A percentile compares a stretch with the other conserved stretches of the same genome.
Conservation (phyloP, 306 rosid genomes). For the Pterocarpus santalinus region DNA sequence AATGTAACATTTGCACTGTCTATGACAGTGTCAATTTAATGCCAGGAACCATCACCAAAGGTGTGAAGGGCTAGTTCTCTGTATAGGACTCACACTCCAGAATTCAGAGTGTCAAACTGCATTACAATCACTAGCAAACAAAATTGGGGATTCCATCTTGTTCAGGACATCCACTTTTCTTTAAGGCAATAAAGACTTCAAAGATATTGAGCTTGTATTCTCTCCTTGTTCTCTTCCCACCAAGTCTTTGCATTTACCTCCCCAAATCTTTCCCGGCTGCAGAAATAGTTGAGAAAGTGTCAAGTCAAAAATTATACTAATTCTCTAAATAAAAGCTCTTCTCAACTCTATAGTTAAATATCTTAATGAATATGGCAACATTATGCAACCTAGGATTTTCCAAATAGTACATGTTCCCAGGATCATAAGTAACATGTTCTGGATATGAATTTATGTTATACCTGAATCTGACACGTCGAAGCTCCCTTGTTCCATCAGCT, state of each 20-base stretch:
- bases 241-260: slow-evolving; percentile 78
- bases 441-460: slow-evolving; percentile 39
- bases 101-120: slow-evolving; percentile 10
- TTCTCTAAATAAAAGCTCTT: background rate
- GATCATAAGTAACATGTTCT: background rate
- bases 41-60: slow-evolving; percentile 33
- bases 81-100: slow-evolving; percentile 39
- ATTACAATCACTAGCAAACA: slow-evolving; percentile 39
- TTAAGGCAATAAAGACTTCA: slow-evolving; percentile 48
- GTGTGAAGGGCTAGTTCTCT: slow-evolving; percentile 37
- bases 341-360: too few relatives aligned
- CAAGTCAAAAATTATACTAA: slow-evolving; percentile 12
- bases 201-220: slow-evolving; percentile 85
- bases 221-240: slow-evolving; percentile 94
- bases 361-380: background rate
- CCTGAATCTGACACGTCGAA: slow-evolving; percentile 96
- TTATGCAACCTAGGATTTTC: slow-evolving; percentile 5
- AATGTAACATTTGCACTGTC: slow-evolving; percentile 11
- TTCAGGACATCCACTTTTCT: slow-evolving; percentile 29
- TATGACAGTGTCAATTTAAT: slow-evolving; percentile 34
- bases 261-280: slow-evolving; percentile 89
- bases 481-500: slow-evolving; percentile 83
- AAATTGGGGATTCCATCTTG: slow-evolving; percentile 48
- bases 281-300: slow-evolving; percentile 19
- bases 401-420: background rate